A percentile compares a stretch with the other conserved stretches of the same genome.
These are phyloP conservation scores for Chimonanthus salicifolius DNA, from an alignment of 164 flowering plant genomes.

Conservation along the genomic window DNA sequence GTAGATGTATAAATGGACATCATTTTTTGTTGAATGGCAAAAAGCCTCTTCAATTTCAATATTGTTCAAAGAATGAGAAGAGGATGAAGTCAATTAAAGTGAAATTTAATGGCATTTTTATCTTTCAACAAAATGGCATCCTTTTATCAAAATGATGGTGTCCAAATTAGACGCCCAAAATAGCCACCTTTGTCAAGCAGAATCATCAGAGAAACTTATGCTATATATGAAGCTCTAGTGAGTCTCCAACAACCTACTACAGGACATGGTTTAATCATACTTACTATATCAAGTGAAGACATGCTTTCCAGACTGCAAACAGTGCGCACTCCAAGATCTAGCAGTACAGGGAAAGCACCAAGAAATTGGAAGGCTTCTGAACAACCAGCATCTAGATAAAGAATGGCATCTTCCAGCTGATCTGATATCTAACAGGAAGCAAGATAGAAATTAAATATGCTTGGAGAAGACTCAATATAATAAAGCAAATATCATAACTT, in stretches of 20 bases:
- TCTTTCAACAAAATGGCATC: too few species aligned
- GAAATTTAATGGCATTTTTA: too few species aligned
- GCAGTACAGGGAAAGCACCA: constrained; percentile 67
- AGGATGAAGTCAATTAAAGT: too few species aligned
- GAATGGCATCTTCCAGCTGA: constrained; percentile 54
- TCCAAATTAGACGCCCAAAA: too few species aligned
- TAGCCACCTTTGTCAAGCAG: too few species aligned
- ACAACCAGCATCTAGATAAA: constrained; percentile 93
- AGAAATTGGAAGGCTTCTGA: constrained; percentile 78
- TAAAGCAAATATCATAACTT: background rate
- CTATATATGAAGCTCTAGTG: background rate
- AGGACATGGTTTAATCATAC: constrained; percentile 7
- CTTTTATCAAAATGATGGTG: too few species aligned
- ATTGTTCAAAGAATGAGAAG: too few species aligned
- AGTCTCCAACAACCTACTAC: background rate
- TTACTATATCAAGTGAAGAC: constrained; percentile 63
- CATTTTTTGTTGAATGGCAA: too few species aligned
- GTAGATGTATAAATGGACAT: too few species aligned
- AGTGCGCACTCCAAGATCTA: constrained; percentile 71
- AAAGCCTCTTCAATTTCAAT: too few species aligned
- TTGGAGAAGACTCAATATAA: background rate
- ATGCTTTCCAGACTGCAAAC: constrained; percentile 81
- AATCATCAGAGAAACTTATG: background rate
- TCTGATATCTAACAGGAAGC: constrained; percentile 56
- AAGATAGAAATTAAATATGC: background rate